These are phyloP conservation scores for Hyphopichia pseudoburtonii DNA, from an alignment of 1,139 yeast genomes.

Conservation along the genomic window DNA sequence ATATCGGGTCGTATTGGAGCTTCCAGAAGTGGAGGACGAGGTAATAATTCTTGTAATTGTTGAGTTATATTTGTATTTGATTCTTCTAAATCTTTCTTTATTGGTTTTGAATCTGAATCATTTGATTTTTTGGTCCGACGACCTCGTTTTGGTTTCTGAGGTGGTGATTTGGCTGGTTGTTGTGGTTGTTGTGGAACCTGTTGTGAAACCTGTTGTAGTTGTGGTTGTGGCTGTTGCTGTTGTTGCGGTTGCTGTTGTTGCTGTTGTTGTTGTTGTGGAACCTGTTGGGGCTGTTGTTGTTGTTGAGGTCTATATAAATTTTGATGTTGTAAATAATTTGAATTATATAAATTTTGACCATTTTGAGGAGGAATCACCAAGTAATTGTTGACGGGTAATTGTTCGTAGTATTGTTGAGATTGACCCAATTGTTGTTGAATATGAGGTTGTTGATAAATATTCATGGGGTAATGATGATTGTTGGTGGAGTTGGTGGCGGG, in stretches of 20 bases:
- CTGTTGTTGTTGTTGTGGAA: constrained; percentile 8
- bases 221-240: constrained; percentile 9
- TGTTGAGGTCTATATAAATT: constrained; percentile 10
- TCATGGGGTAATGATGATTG: constrained; percentile 16
- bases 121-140: too few species aligned
- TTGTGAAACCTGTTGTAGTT: constrained; percentile 9
- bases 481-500: constrained; percentile 1
- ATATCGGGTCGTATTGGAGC: constrained; percentile 34
- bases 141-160: constrained; percentile 5
- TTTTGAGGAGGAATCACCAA: constrained; percentile 14
- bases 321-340: constrained; percentile 11
- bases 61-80: constrained; percentile 6
- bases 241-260: constrained; percentile 3
- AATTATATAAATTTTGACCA: constrained; percentile 9
- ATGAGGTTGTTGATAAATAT: constrained; percentile 2
- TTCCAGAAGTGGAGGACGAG: constrained; percentile 38
- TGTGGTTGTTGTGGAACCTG: constrained; percentile 1
- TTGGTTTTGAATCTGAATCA: too few species aligned
- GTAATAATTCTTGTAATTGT: constrained; percentile 20
- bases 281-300: constrained; percentile 10
- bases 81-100: too few species aligned
- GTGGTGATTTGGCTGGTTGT: constrained; percentile 5
- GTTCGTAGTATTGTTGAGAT: constrained; percentile 16
- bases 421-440: constrained; percentile 9
- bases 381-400: constrained; percentile 17